phyloP scores from a whole-genome alignment of 495 filamentous ascomycete species.

The Aspergillus panamensis region DNA sequence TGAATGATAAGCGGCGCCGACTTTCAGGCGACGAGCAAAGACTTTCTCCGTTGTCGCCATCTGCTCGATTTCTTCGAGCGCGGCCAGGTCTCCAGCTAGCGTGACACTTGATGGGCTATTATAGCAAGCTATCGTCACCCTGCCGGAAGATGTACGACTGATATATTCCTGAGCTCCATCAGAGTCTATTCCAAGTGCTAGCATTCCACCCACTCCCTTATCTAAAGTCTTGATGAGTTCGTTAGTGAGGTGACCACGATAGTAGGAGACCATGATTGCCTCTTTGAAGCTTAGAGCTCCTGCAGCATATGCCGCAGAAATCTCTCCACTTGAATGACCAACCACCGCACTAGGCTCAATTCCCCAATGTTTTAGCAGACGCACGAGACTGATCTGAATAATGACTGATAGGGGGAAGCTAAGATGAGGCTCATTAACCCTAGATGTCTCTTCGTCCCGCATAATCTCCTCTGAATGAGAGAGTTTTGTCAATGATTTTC shows the following conservation, averaged over 20 bases:
- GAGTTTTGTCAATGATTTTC: background rate
- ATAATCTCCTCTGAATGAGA: conserved; percentile 14
- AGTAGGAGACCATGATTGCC: conserved; percentile 29
- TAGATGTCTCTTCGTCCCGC: conserved; percentile 1
- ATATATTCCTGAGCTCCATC: conserved; percentile 25
- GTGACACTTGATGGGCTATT: conserved; percentile 47
- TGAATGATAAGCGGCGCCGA: conserved; percentile 64
- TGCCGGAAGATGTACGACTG: background rate
- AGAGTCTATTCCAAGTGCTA: conserved; percentile 29
- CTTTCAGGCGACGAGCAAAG: conserved; percentile 52
- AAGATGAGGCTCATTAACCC: conserved; percentile 16
- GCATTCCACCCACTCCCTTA: conserved; percentile 28
- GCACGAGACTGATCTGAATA: conserved; percentile 34
- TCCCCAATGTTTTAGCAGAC: conserved; percentile 30
- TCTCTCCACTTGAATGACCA: conserved; percentile 63
- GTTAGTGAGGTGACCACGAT: conserved; percentile 24
- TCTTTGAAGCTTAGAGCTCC: conserved; percentile 36
- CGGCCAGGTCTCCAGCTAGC: conserved; percentile 37
- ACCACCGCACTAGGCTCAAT: conserved; percentile 39
- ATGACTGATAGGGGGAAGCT: conserved; percentile 28
- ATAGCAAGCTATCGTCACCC: conserved; percentile 42
- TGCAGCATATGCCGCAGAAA: conserved; percentile 40
- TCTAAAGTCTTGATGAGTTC: conserved; percentile 15
- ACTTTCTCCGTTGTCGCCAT: conserved; percentile 41
- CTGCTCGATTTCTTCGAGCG: conserved; percentile 38